Base-by-base conservation (phyloP, 2,329 filamentous ascomycete species). In the Paecilomyces variotii region DNA sequence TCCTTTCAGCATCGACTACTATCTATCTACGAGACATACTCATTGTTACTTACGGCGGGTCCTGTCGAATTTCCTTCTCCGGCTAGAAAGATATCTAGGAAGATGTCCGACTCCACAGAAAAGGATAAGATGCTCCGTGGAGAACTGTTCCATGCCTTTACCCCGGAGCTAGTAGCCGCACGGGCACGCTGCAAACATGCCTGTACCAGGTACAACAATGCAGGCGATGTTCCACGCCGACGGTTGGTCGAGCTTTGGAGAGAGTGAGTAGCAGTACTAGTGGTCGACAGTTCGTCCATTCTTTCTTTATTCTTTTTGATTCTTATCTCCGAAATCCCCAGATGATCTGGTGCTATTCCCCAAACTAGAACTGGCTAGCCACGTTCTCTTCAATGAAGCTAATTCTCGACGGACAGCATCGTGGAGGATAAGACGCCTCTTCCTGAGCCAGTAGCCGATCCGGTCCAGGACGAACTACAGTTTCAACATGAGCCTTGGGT, bases 121-220 rank as follows among this genome's bases (percentile, higher is more conserved):
- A 69, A 62, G 59, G 67, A 74, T 45, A 75, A 71, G 56, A 90
- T 90, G 86, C 73, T 76, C 54, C 77, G 79, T 12, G 88, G 88
- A 54, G 85, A 93, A 70, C 80, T 93, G 10, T 92, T 91, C 72
- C 82, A 86, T 65, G 84, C 88, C 50, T 92, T 92, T 68, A 83
- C 84, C 0, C 87, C 89, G 0, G 82, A 88, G 34, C 76, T 94
- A 3, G 74, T 83, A 1, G 84, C 81, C 0, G 86, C 81, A 45
- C 83, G 90, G 19, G 75, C 76, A n/a, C 80, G 85, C 12, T 90
- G 87, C 71, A 79, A 79, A 50, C 72, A 76, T 32, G 88, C 89
- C 0, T 85, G 82, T 65, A 72, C 79, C 25, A 78, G 78, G 26
- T 91, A 85, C 76, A 92, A 91, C 72, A 79, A 77, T 54, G 80